Conservation (phyloP, 768 basidiomycete genomes). For the Strobilomyces echinocephalus region DNA sequence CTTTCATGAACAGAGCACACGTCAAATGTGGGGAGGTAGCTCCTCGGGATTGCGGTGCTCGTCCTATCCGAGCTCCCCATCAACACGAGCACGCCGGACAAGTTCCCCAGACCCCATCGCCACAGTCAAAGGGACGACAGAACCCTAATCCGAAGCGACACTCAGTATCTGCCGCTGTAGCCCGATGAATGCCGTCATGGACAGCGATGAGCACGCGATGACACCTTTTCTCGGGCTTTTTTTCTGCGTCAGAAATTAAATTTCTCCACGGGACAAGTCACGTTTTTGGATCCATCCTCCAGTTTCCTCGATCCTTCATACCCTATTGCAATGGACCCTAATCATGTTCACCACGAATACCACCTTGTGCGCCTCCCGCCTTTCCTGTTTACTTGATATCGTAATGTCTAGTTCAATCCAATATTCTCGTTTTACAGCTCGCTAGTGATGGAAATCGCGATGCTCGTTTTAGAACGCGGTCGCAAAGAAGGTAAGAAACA, state of each 20-base stretch:
- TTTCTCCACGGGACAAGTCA: constrained; percentile 10
- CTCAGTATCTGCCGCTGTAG: constrained; percentile 19
- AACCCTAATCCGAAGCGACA: constrained; percentile 26
- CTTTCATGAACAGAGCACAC: constrained; percentile 54
- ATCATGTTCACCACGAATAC: constrained; percentile 15
- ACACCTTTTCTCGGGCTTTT: neutral
- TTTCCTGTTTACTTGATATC: constrained; percentile 4
- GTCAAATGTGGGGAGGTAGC: constrained; percentile 83
- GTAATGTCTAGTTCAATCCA: constrained; percentile 18
- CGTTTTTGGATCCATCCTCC: neutral
- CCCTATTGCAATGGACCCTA: constrained; percentile 18
- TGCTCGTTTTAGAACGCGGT: constrained; percentile 13
- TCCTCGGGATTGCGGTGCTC: constrained; percentile 73
- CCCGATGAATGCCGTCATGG: constrained; percentile 21
- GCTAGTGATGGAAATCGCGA: constrained; percentile 4
- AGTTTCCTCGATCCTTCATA: constrained; percentile 6
- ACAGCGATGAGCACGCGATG: constrained; percentile 15
- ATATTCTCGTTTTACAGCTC: constrained; percentile 2
- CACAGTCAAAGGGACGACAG: constrained; percentile 26
- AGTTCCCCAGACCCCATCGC: constrained; percentile 18
- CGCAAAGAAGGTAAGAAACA: constrained; percentile 1
- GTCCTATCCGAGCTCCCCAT: constrained; percentile 31
- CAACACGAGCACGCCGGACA: constrained; percentile 23
- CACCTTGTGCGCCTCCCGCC: constrained; percentile 3
- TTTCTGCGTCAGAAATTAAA: constrained; percentile 6